Evolutionary conservation across 345 rosid genomes (phyloP).

Genomic region (Eucalyptus polyanthemos): DNA sequence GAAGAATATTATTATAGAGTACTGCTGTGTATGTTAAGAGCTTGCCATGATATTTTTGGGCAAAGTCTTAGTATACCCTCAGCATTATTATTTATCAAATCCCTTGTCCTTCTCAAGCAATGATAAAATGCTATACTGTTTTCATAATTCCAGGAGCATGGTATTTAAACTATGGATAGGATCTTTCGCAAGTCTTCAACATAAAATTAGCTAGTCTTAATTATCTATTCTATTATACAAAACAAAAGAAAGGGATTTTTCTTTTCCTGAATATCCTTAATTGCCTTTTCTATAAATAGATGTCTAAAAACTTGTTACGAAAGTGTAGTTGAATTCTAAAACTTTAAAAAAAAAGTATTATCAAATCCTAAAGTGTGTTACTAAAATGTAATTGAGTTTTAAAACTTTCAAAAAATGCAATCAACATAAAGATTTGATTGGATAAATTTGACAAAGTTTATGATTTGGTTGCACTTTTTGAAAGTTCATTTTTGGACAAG

Average conservation of each 20-base stretch:
- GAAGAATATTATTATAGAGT: neutral
- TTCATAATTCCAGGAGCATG: neutral
- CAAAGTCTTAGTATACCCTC: neutral
- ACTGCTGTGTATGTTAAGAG: neutral
- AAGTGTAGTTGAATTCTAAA: accelerated
- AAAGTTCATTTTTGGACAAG: neutral
- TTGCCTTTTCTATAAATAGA: no score
- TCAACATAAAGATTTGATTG: accelerated
- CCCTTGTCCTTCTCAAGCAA: neutral
- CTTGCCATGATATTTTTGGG: neutral
- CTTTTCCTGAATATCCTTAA: neutral
- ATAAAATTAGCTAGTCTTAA: neutral
- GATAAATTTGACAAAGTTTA: neutral
- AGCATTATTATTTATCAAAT: neutral
- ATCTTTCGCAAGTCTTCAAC: neutral
- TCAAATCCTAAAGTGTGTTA: no score
- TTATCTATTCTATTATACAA: neutral
- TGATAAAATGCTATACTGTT: neutral
- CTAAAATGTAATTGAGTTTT: no score
- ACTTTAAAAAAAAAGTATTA: no score
- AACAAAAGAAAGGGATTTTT: neutral
- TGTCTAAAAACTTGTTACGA: no score
- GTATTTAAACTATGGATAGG: neutral
- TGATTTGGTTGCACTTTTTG: neutral
- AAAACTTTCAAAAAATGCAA: no score